Base-by-base conservation (phyloP, 2,329 filamentous ascomycete species). In the Juglanconis juglandina region DNA sequence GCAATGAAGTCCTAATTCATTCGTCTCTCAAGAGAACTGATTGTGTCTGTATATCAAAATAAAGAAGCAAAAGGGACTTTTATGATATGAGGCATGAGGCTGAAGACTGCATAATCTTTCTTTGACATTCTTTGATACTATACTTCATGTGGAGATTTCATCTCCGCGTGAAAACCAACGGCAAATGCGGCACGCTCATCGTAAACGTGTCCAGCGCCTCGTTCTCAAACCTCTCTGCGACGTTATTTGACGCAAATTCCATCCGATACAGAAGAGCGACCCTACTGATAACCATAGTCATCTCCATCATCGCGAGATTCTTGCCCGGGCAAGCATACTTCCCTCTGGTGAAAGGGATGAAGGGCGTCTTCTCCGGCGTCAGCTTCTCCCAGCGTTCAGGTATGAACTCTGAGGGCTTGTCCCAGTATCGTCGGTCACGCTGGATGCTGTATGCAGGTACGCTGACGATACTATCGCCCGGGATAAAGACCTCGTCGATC, bases 181-280 rank as follows among this genome's bases (percentile, higher is more conserved):
- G 61, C 13, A 69, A 14, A 2, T 64, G 60, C 6, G 37, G 24
- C 6, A 66, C 37, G 9, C 34, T 52, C 10, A 60, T 66, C 1
- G 66, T 66, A 24, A 69, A 67, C 1, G 60, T 62, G 11, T 69
- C 66, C 46, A 62, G 47, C 1, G 56, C 52, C 3, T 64, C 65
- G 2, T 58, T 58, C 37, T 69, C 66, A 42, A 69, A 69, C 11
- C 24, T 32, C 47, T 67, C 63, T 1, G 62, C 65, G 1, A 24
- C 34, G 10, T 11, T 17, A 2, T 3, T 32, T 4, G 5, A 33
- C 13, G 56, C 24, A 13, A 60, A 46, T 10, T 44, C 42, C 3
- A 63, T 48, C 24, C 62, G 39, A 44, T 61, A 66, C 11, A 51
- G 32, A 46, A 63, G 39, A 3, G 62, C 65, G 6, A 66, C 39